Evolutionary conservation across 495 filamentous ascomycete genomes (phyloP), one percentile per base, ranked within the genome.

Genomic region (Tirmania nivea): DNA sequence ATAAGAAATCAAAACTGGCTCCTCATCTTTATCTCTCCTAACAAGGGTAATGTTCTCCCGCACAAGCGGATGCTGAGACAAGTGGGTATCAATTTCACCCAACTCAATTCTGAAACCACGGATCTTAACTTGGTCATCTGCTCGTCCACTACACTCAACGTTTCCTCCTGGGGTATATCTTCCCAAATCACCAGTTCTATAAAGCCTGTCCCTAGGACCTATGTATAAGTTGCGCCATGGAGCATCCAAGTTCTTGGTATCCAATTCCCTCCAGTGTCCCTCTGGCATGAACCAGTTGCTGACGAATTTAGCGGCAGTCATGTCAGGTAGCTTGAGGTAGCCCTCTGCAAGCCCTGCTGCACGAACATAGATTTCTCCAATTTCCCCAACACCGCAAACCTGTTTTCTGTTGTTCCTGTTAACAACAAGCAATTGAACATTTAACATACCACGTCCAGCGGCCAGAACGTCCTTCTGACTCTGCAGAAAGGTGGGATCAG

Each of bases 81-180:
- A 70, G 60, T 88, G 79, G 39, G 76, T 87, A 63, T 96, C 88
- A 54, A 95, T 94, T 52, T 96, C 90, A 56, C 83, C 84, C 31
- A 96, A 79, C 67, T 96, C 89, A 59, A 96, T 92, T 51, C 89
- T 74, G 71, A 96, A 95, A 6, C 89, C 89, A 51, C 89, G 81
- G 57, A 96, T 93, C 70, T 95, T 95, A 64, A 94, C 82, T 60
- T 96, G 90, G 59, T 85, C 75, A 61, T 97, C 90, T 10, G 78
- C 83, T 50, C 90, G 77, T 17, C 88, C 88, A 25, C 76, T 74
- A 59, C 77, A 81, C 57, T 82, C 80, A 34, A 84, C 78, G 58
- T 80, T 78, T 39, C 88, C 90, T 50, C 80, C 73, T 4, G 78
- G 74, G 39, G 76, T 75, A 57, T 84, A 92, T 14, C 78, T 68